Percentiles rank a stretch among this genome's conserved stretches.
Conservation (phyloP, 352 stramenopile species). For the Phytophthora multivora region DNA sequence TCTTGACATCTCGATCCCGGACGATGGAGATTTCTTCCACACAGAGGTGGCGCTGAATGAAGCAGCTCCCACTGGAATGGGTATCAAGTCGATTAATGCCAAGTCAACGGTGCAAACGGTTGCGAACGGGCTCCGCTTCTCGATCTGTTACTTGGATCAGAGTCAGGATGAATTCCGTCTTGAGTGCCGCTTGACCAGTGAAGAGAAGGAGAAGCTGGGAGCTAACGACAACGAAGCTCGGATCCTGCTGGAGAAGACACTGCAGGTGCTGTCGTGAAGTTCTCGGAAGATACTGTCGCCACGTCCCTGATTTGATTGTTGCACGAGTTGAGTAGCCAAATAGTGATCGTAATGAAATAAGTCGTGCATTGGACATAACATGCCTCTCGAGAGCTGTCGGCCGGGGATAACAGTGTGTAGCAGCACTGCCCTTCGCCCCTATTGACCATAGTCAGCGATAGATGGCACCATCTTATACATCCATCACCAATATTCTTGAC, state of each 20-base stretch:
- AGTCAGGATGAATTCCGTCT: conserved; percentile 39
- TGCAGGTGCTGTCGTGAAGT: conserved; percentile 31
- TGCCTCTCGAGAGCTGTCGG: too few species aligned
- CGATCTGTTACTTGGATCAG: conserved; percentile 31
- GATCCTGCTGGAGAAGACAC: conserved; percentile 32
- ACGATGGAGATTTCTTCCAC: conserved; percentile 26
- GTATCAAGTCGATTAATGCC: conserved; percentile 24
- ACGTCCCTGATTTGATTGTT: too few species aligned
- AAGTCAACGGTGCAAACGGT: conserved; percentile 32
- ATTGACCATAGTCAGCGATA: too few species aligned
- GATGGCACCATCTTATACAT: too few species aligned
- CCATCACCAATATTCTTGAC: too few species aligned
- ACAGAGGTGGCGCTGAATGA: conserved; percentile 22
- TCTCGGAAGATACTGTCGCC: not conserved
- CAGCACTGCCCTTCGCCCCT: too few species aligned
- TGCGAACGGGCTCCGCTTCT: conserved; percentile 26
- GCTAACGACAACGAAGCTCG: conserved; percentile 30
- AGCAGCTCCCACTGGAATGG: conserved; percentile 22
- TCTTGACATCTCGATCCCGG: conserved; percentile 24
- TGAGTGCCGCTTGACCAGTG: conserved; percentile 26
- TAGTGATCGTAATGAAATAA: too few species aligned
- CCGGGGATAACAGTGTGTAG: too few species aligned
- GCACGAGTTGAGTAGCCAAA: too few species aligned
- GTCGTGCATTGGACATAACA: too few species aligned
- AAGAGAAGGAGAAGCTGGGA: conserved; percentile 23